A percentile compares a stretch with the other conserved stretches of the same genome.
Evolutionary conservation across 768 basidiomycete genomes (phyloP).

Genomic region (Trametes cubensis): DNA sequence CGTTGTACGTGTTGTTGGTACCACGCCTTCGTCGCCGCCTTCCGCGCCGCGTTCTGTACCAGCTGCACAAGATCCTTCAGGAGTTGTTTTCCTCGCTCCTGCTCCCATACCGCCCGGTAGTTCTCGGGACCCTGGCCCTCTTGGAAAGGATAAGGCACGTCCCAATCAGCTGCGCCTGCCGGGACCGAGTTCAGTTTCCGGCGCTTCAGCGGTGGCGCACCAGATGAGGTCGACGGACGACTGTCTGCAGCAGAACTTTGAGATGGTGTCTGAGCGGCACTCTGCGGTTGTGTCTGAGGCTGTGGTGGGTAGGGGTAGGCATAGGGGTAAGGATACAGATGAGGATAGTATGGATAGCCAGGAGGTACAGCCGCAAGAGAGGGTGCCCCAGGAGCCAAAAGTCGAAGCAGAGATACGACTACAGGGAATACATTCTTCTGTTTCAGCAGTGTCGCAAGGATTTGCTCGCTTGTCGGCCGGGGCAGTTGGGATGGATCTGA

Average conservation of each 20-base stretch:
- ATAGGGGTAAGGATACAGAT: conserved; percentile 1
- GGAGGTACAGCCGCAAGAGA: conserved; percentile 13
- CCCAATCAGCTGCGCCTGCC: conserved; percentile 82
- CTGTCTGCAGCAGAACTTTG: conserved; percentile 3
- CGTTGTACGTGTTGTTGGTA: conserved; percentile 16
- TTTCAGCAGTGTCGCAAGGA: conserved; percentile 58
- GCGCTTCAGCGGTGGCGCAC: conserved; percentile 49
- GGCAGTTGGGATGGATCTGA: conserved; percentile 49
- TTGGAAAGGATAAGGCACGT: conserved; percentile 77
- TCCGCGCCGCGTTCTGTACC: conserved; percentile 61
- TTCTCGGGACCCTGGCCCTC: conserved; percentile 69
- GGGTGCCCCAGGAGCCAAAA: conserved; percentile 48
- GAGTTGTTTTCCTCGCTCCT: conserved; percentile 62
- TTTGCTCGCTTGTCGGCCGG: conserved; percentile 56
- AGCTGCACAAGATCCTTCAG: conserved; percentile 61
- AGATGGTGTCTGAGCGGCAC: not conserved
- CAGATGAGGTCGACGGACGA: conserved; percentile 15
- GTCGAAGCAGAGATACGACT: conserved; percentile 60
- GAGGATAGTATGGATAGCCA: conserved; percentile 10
- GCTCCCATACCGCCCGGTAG: conserved; percentile 69
- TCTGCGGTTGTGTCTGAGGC: conserved; percentile 4
- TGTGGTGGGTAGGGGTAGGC: not conserved
- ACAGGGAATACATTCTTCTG: conserved; percentile 72
- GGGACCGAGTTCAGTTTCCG: conserved; percentile 69
- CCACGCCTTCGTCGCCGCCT: conserved; percentile 60